Evolutionary conservation across 2,329 filamentous ascomycete genomes (phyloP), one percentile per base, ranked within the genome.

Genomic region (Leptographium galeiforme): DNA sequence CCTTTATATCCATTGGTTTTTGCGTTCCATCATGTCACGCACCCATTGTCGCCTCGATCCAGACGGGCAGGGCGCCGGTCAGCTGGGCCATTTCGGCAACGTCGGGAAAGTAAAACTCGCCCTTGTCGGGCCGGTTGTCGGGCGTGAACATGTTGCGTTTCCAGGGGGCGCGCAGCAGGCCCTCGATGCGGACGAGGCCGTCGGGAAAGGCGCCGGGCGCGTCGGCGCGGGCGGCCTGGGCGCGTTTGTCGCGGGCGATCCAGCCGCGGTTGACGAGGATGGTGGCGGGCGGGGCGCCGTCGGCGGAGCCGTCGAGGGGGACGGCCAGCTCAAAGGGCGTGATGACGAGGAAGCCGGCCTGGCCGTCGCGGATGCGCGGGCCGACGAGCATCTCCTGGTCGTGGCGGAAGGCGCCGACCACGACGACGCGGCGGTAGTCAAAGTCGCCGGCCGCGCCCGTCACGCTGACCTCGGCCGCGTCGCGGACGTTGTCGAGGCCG

Each of bases 141-240:
- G 93, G 93, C 53, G 93, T 98, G 67, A 98, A 98, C 78, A 90
- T 85, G 67, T 98, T 98, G 76, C 91, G 95, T 77, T 95, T 93
- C 80, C 88, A 95, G 10, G 91, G 91, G 70, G 93, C 82, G 56
- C 93, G 72, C 65, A 98, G 66, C 66, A 98, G 63, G 0, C 93
- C 93, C 69, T 95, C 83, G 2, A 98, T 82, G 0, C 77, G 78
- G 11, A 97, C 83, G 62, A 85, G 80, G 0, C 82, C 88, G 49
- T 63, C 66, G 0, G 86, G 85, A 59, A 97, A 61, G 1, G 82
- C 81, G 30, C 81, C 78, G 0, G 76, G 71, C 1, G 81, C 80
- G 34, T 81, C 77, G 0, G 76, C 72, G 30, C 88, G 71, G 53
- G 74, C 71, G 59, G 71, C 72, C 70, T 90, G 85, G 56, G 78